These are phyloP conservation scores for Hericium coralloides DNA, from an alignment of 768 basidiomycete species.

Conservation along the genomic window DNA sequence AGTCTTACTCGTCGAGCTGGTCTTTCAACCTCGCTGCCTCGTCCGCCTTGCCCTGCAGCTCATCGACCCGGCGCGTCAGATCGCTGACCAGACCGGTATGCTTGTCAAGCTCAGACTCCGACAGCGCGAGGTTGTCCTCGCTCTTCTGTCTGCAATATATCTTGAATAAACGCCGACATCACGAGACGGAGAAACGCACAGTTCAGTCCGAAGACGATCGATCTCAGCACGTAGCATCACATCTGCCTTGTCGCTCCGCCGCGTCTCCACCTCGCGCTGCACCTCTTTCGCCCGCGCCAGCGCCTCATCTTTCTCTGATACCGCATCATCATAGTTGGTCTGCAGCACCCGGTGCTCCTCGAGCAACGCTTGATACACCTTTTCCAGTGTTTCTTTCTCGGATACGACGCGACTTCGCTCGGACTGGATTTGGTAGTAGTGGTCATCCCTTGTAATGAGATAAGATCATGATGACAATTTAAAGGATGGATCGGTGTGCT, in stretches of 20 bases:
- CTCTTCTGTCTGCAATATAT: constrained; percentile 70
- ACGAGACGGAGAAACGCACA: constrained; percentile 48
- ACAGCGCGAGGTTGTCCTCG: constrained; percentile 80
- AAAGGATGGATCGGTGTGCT: constrained; percentile 22
- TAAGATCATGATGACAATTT: not conserved
- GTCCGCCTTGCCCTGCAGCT: constrained; percentile 70
- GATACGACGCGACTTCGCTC: constrained; percentile 67
- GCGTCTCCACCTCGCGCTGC: constrained; percentile 49
- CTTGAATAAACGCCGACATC: constrained; percentile 15
- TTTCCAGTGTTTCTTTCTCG: constrained; percentile 84
- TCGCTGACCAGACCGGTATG: constrained; percentile 61
- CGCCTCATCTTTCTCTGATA: constrained; percentile 74
- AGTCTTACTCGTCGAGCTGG: constrained; percentile 82
- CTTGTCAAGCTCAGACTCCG: constrained; percentile 79
- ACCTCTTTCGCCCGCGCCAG: constrained; percentile 51
- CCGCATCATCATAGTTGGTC: constrained; percentile 64
- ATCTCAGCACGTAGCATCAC: constrained; percentile 73
- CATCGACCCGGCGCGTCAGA: constrained; percentile 71
- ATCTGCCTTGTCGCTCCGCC: constrained; percentile 62
- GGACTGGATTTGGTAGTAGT: constrained; percentile 79
- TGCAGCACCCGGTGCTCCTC: constrained; percentile 73
- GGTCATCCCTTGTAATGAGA: constrained; percentile 57
- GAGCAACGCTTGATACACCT: constrained; percentile 64
- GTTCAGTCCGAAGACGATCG: constrained; percentile 68
- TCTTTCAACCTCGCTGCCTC: constrained; percentile 80